Percentiles rank a stretch among this genome's conserved stretches.
Conservation (phyloP, 176 grass and related monocot species). For the Pontederia crassipes region DNA sequence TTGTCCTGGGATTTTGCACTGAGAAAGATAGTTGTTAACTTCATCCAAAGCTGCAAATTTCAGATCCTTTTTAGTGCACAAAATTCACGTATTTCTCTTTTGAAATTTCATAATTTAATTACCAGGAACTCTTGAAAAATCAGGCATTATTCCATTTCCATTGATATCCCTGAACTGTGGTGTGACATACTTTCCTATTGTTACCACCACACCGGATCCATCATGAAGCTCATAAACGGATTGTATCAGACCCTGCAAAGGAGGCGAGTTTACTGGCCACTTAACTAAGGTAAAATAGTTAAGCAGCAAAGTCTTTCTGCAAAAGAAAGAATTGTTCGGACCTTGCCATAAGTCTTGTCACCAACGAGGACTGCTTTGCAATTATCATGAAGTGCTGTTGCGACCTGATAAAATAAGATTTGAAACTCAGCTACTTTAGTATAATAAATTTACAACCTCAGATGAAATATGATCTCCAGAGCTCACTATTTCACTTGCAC, state of each 20-base stretch:
- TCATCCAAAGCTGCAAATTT: slow-evolving; percentile 51
- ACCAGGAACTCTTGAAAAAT: slow-evolving; percentile 67
- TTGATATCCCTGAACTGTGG: slow-evolving; percentile 86
- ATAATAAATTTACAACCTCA: slow-evolving; percentile 6
- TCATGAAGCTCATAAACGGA: slow-evolving; percentile 96
- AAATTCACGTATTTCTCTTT: background rate
- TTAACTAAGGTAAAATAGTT: background rate
- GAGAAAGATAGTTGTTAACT: slow-evolving; percentile 61
- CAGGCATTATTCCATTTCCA: slow-evolving; percentile 93
- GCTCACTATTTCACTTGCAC: slow-evolving; percentile 98
- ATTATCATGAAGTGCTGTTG: slow-evolving; percentile 97
- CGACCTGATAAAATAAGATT: slow-evolving; percentile 45
- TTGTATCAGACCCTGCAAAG: slow-evolving; percentile 84
- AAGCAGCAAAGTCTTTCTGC: background rate
- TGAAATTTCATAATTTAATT: slow-evolving; percentile 8
- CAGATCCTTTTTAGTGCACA: slow-evolving; percentile 13
- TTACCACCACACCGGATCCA: slow-evolving; percentile 91
- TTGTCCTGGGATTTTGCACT: slow-evolving; percentile 34
- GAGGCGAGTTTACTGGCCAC: background rate
- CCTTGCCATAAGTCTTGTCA: slow-evolving; percentile 90
- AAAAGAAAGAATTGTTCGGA: slow-evolving; percentile 14
- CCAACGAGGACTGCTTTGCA: slow-evolving; percentile 98
- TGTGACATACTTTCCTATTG: slow-evolving; percentile 84
- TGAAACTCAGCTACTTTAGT: slow-evolving; percentile 1
- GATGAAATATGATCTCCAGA: slow-evolving; percentile 8